phyloP scores from a whole-genome alignment of 345 rosid species.

The Eucalyptus cladocalyx region DNA sequence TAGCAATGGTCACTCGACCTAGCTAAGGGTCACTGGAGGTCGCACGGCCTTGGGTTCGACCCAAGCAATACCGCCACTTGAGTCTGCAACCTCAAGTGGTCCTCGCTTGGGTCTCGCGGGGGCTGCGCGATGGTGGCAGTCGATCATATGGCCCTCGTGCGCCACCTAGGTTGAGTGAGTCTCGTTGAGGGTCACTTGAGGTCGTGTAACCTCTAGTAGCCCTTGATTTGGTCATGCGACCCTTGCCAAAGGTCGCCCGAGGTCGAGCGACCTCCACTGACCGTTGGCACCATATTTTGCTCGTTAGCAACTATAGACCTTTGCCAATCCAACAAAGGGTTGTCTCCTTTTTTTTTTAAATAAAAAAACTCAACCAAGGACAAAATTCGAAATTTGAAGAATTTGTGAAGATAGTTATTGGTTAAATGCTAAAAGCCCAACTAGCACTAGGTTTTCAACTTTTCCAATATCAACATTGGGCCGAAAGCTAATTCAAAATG shows the following conservation, averaged over 20 bases:
- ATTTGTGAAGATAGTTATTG: no score
- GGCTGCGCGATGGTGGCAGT: fast-evolving
- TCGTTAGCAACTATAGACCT: fast-evolving
- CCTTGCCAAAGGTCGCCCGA: fast-evolving
- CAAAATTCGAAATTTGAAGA: no score
- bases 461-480: no score
- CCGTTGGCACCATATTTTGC: fast-evolving
- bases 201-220: no score
- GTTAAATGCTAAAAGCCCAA: no score
- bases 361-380: no score
- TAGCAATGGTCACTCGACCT: fast-evolving
- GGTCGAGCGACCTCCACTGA: fast-evolving
- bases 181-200: no score
- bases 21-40: no score
- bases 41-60: fast-evolving
- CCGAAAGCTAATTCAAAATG: no score
- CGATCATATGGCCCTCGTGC: fast-evolving
- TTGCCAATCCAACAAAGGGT: fast-evolving
- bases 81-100: fast-evolving
- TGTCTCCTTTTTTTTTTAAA: no score
- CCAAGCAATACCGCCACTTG: fast-evolving
- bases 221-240: fast-evolving
- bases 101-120: fast-evolving
- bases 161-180: no score
- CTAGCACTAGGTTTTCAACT: no score